Evolutionary conservation across 495 filamentous ascomycete species (phyloP), one percentile per base, ranked within the genome.

Genomic region (Xylona heveae): DNA sequence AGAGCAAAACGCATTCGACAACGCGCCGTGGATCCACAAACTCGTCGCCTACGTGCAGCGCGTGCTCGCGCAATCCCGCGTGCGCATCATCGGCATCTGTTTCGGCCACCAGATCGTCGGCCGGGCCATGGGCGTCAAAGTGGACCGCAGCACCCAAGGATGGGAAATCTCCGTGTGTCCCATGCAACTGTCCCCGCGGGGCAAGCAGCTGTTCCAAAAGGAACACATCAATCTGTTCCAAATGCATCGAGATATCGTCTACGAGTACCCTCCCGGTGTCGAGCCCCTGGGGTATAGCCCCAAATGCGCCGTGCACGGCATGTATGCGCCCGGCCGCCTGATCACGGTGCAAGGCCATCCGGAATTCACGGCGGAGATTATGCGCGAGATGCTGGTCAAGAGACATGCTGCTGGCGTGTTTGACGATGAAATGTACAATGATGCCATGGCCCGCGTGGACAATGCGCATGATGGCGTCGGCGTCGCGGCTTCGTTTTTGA

Each of bases 51-150:
- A 69, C 48, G 67, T 64, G 0, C 61, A 63, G 36, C 45, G 58
- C 30, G 42, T 74, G 30, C 52, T 81, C 24, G 46, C 52, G 27
- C 62, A 76, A 36, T 43, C 53, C 12, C 57, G 64, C 34, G 62
- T 91, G 14, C 62, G 67, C 15, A 51, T 90, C 14, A 58, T 92
- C 13, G 83, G 80, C 9, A 64, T 88, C 18, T 93, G 84, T 47
- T 93, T 85, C 49, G 85, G 83, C 12, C 84, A 93, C 47, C 82
- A 94, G 53, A 85, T 93, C 31, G 57, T 92, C 31, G 80, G 66
- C 0, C 61, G 83, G 13, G 81, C 82, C 2, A 44, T 91, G 36
- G 78, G 70, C 1, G 61, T 51, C 19, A 64, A 63, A 28, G 74
- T 92, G 5, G 68, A 58, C n/a, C 52, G 67, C 24, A 78, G 64